Evolutionary conservation across 495 filamentous ascomycete species (phyloP).

Genomic region (Penicillium silybi): DNA sequence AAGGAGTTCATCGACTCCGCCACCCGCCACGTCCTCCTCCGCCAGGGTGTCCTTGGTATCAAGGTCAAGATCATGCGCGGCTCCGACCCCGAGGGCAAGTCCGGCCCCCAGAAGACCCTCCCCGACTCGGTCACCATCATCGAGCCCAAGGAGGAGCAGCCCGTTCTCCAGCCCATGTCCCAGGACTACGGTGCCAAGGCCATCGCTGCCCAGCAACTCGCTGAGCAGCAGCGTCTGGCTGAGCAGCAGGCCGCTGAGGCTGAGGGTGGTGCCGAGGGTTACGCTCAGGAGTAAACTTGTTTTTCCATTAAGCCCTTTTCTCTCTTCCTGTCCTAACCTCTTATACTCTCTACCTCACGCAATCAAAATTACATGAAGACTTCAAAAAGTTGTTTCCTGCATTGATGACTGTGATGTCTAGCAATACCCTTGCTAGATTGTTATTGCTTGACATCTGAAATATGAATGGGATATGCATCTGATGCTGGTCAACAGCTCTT

Average conservation of each 20-base stretch:
- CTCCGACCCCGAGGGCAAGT: slow-evolving; percentile 98
- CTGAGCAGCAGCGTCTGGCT: slow-evolving; percentile 65
- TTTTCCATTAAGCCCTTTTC: slow-evolving; percentile 29
- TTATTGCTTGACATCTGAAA: not conserved
- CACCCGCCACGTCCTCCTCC: slow-evolving; percentile 97
- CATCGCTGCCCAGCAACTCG: slow-evolving; percentile 75
- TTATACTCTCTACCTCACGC: slow-evolving; percentile 39
- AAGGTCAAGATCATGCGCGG: slow-evolving; percentile 99
- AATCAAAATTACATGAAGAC: slow-evolving; percentile 45
- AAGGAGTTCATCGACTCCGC: slow-evolving; percentile 99
- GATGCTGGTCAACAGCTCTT: not conserved
- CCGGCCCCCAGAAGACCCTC: slow-evolving; percentile 91
- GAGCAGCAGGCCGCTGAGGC: slow-evolving; percentile 56
- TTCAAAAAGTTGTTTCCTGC: slow-evolving; percentile 20
- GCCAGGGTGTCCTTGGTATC: slow-evolving; percentile 99
- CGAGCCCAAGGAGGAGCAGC: slow-evolving; percentile 98
- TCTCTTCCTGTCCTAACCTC: slow-evolving; percentile 38
- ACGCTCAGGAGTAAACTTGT: slow-evolving; percentile 45
- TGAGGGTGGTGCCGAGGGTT: slow-evolving; percentile 43
- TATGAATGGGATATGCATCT: not conserved
- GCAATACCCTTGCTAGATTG: not conserved
- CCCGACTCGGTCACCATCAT: slow-evolving; percentile 98
- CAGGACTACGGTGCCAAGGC: slow-evolving; percentile 99
- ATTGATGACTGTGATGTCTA: not conserved
- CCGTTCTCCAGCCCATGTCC: slow-evolving; percentile 86